Base-by-base conservation (phyloP, 768 basidiomycete species). In the Lactarius tabidus region DNA sequence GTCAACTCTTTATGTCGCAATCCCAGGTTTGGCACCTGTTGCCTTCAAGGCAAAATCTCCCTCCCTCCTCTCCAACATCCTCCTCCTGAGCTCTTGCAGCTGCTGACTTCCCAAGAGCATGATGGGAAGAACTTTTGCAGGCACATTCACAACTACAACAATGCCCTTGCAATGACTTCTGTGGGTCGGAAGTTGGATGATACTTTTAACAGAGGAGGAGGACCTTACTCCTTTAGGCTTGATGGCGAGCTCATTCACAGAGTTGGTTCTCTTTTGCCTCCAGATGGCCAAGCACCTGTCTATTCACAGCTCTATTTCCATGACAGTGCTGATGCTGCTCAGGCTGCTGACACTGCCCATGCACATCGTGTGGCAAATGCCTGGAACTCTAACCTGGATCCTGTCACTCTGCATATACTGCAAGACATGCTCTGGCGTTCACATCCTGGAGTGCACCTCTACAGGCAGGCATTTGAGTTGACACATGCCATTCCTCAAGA, bases 131-230 rank as follows among this genome's bases (percentile, higher is more conserved):
- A 12, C 12, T 39, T 39, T 17, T 20, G 35, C 9, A 0, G 0
- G 0, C 0, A 53, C 3, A 61, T 54, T 23, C 28, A 36, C 12
- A 28, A 20, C 6, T 60, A 60, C 8, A 60, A 60, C 7, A 60
- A 3, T 60, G 51, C 59, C 2, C 17, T 60, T 6, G 48, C 59
- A 0, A 52, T 60, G 51, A 60, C 59, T 20, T 60, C 59, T 12
- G 36, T 60, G 2, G 59, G 59, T 1, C 38, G 35, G 7, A 18
- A 52, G 12, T 23, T 43, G 6, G 41, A 58, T 23, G 3, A 31
- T 0, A 10, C 28, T 29, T 1, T 52, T 17, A 52, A 52, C 6
- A 0, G 15, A 9, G 48, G 59, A 12, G 23, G 26, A 6, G 59
- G 48, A 0, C 59, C 59, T n/a, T 60, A 29, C 12, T 3, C 23